phyloP scores from a whole-genome alignment of 106 monocot species.

The Acorus calamus region DNA sequence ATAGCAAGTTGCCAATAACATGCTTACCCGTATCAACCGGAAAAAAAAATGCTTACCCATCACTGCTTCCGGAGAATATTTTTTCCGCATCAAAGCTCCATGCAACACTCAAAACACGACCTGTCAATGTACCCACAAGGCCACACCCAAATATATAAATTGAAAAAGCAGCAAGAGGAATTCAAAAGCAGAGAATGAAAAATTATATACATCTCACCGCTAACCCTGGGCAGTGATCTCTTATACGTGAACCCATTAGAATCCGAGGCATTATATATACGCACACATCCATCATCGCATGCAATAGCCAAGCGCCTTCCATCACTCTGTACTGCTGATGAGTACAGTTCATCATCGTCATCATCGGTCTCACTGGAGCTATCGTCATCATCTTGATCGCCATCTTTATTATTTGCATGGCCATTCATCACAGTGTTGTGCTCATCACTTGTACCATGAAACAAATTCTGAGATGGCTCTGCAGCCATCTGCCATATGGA shows the following conservation, averaged over 20 bases:
- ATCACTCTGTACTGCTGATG: conserved; percentile 11
- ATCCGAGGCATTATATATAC: conserved; percentile 51
- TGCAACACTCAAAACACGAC: conserved; percentile 68
- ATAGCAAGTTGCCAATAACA: no score
- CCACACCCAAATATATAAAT: conserved; percentile 1
- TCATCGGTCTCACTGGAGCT: conserved; percentile 1
- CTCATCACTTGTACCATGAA: conserved; percentile 11
- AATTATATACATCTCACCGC: conserved; percentile 40
- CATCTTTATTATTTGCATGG: conserved; percentile 21
- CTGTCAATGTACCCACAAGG: conserved; percentile 16
- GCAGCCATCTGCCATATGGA: conserved; percentile 97
- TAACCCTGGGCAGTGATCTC: conserved; percentile 79
- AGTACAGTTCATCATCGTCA: conserved; percentile 18
- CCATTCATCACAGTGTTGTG: conserved; percentile 25
- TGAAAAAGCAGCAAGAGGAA: not conserved
- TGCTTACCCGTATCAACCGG: no score
- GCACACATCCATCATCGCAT: conserved; percentile 90
- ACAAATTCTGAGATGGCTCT: conserved; percentile 37
- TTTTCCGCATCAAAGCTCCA: conserved; percentile 81
- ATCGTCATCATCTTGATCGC: conserved; percentile 26
- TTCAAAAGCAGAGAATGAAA: not conserved
- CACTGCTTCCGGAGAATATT: conserved; percentile 86
- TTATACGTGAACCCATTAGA: conserved; percentile 45
- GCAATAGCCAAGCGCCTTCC: conserved; percentile 63
- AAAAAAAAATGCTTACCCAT: conserved; percentile 43